Evolutionary conservation across 108 stramenopile species (phyloP).

Genomic region (Cyclostephanos invisitatus): DNA sequence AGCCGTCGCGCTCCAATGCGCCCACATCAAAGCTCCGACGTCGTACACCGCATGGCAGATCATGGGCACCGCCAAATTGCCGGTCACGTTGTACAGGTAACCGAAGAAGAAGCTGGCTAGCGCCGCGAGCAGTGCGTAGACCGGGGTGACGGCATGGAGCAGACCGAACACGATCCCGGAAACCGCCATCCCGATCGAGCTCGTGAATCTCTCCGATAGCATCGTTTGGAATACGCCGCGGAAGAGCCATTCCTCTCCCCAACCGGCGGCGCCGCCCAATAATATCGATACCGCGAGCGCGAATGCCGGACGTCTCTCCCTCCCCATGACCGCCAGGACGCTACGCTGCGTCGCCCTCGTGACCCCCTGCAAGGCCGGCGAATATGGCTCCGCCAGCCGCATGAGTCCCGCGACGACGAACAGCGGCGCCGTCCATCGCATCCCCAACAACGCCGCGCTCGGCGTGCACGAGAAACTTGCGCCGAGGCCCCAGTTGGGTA

Average conservation of each 20-base stretch:
- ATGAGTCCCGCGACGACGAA: conserved; percentile 55
- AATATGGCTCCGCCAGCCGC: conserved; percentile 60
- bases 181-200: conserved; percentile 46
- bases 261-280: conserved; percentile 75
- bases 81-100: conserved; percentile 54
- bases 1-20: conserved; percentile 70
- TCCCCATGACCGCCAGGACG: conserved; percentile 70
- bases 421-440: conserved; percentile 61
- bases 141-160: conserved; percentile 85
- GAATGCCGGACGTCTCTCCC: conserved; percentile 55
- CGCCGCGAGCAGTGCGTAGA: conserved; percentile 75
- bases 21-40: conserved; percentile 73
- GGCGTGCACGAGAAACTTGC: conserved; percentile 41
- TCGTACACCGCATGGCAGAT: conserved; percentile 85
- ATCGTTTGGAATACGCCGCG: conserved; percentile 78
- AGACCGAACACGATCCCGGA: conserved; percentile 76
- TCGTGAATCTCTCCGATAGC: conserved; percentile 37
- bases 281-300: conserved; percentile 52
- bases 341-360: conserved; percentile 78
- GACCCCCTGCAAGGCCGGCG: conserved; percentile 71
- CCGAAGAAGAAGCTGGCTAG: conserved; percentile 86
- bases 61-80: conserved; percentile 81
- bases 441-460: conserved; percentile 39
- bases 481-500: conserved; percentile 72
- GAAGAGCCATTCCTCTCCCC: conserved; percentile 90